Conservation (phyloP, 2,329 filamentous ascomycete genomes). For the Claviceps purpurea region DNA sequence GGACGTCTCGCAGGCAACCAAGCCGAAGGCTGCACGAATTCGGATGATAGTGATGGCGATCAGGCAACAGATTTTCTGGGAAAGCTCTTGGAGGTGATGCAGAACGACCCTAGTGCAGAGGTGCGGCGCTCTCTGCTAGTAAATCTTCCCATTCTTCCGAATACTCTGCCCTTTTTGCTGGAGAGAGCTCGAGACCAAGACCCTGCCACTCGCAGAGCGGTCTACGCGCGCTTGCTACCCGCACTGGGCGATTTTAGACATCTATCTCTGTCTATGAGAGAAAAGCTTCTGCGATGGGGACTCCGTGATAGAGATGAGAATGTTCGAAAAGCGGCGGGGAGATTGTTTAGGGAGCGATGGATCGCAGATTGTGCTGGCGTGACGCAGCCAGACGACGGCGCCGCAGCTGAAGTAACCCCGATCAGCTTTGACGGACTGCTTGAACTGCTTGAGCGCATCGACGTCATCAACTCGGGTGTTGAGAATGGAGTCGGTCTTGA, state of each 20-base stretch:
- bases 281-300: conserved; percentile 92
- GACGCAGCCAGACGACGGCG: conserved; percentile 43
- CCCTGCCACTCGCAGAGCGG: conserved; percentile 63
- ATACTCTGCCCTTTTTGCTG: conserved; percentile 73
- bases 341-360: conserved; percentile 90
- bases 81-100: conserved; percentile 75
- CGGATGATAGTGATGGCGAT: conserved; percentile 54
- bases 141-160: conserved; percentile 76
- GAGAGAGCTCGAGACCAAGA: conserved; percentile 87
- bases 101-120: conserved; percentile 89
- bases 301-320: conserved; percentile 87
- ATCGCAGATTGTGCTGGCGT: conserved; percentile 82
- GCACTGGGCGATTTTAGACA: conserved; percentile 89
- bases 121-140: conserved; percentile 78
- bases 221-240: conserved; percentile 79
- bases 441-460: conserved; percentile 85
- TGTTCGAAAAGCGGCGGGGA: conserved; percentile 80
- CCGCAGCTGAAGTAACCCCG: conserved; percentile 40
- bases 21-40: conserved; percentile 54
- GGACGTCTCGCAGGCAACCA: conserved; percentile 70
- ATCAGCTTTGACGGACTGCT: conserved; percentile 73
- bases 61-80: conserved; percentile 58
- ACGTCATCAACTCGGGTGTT: conserved; percentile 78
- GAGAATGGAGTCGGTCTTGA: conserved; percentile 85
- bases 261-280: conserved; percentile 82